These are phyloP conservation scores for Apiotrichum porosum DNA, from an alignment of 1,284 basidiomycete species.

Conservation along the genomic window DNA sequence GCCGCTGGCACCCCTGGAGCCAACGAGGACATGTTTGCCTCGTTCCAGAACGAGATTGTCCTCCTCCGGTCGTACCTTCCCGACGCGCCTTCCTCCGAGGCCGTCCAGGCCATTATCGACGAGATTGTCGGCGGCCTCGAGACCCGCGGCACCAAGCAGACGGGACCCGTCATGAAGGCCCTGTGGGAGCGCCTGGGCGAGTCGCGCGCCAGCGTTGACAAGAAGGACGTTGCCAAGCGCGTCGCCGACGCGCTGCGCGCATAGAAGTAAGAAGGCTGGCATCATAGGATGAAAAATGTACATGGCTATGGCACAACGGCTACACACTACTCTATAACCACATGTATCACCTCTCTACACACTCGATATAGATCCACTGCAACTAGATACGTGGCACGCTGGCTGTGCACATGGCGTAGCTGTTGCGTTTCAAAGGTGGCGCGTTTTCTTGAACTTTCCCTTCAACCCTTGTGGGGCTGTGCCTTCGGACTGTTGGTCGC, in stretches of 20 bases:
- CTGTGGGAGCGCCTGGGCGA: slow-evolving; percentile 45
- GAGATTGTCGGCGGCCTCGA: slow-evolving; percentile 29
- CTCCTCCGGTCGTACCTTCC: slow-evolving; percentile 38
- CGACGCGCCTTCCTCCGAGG: slow-evolving; percentile 28
- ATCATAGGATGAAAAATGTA: not conserved
- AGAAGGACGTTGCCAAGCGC: slow-evolving; percentile 41
- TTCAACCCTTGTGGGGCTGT: too few relatives aligned
- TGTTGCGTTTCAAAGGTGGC: too few relatives aligned
- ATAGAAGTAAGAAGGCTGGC: slow-evolving; percentile 1
- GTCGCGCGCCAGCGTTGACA: slow-evolving; percentile 32
- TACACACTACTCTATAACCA: not conserved
- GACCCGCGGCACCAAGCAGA: slow-evolving; percentile 25
- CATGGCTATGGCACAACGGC: not conserved
- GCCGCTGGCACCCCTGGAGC: slow-evolving; percentile 32
- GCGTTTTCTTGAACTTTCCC: too few relatives aligned
- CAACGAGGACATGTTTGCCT: slow-evolving; percentile 31
- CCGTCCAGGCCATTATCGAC: slow-evolving; percentile 24
- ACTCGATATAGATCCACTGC: too few relatives aligned
- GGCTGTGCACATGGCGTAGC: too few relatives aligned
- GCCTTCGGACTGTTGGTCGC: too few relatives aligned
- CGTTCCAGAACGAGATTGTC: slow-evolving; percentile 30
- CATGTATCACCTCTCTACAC: not conserved
- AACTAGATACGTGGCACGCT: too few relatives aligned
- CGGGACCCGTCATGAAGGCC: slow-evolving; percentile 36
- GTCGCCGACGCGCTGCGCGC: slow-evolving; percentile 36